Conservation (phyloP, 2,329 filamentous ascomycete genomes). For the Aspergillus persii region DNA sequence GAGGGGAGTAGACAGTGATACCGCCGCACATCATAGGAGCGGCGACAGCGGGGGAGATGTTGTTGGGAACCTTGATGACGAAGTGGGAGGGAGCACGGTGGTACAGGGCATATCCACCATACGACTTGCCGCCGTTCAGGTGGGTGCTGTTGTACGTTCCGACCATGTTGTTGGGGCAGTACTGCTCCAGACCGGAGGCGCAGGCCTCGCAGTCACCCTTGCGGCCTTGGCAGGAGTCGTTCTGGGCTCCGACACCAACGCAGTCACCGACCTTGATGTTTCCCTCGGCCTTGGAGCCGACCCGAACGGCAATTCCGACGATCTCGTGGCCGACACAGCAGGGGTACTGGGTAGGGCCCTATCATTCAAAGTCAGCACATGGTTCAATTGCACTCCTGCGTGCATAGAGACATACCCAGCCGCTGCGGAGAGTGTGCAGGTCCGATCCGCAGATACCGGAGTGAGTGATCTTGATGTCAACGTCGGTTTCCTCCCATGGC, state of each 20-base stretch:
- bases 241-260: conserved; percentile 60
- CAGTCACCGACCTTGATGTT: conserved; percentile 35
- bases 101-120: conserved; percentile 64
- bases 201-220: conserved; percentile 53
- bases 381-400: not conserved
- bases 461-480: conserved; percentile 63
- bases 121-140: conserved; percentile 57
- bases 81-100: conserved; percentile 58
- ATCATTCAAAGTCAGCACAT: not conserved
- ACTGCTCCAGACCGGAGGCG: conserved; percentile 36
- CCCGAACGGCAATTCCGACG: conserved; percentile 57
- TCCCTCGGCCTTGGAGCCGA: conserved; percentile 47
- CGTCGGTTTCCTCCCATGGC: conserved; percentile 61
- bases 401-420: conserved; percentile 28
- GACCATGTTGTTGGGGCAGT: conserved; percentile 25
- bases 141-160: conserved; percentile 31
- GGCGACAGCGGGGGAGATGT: conserved; percentile 13
- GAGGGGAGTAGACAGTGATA: conserved; percentile 17
- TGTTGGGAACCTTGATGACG: conserved; percentile 46
- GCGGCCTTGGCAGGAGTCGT: conserved; percentile 50
- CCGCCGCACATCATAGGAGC: conserved; percentile 21
- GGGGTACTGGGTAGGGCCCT: conserved; percentile 37
- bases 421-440: conserved; percentile 56
- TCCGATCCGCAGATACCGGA: conserved; percentile 65
- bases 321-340: conserved; percentile 65